Conservation (phyloP, 2,329 filamentous ascomycete species). For the Cladosporium sp. region DNA sequence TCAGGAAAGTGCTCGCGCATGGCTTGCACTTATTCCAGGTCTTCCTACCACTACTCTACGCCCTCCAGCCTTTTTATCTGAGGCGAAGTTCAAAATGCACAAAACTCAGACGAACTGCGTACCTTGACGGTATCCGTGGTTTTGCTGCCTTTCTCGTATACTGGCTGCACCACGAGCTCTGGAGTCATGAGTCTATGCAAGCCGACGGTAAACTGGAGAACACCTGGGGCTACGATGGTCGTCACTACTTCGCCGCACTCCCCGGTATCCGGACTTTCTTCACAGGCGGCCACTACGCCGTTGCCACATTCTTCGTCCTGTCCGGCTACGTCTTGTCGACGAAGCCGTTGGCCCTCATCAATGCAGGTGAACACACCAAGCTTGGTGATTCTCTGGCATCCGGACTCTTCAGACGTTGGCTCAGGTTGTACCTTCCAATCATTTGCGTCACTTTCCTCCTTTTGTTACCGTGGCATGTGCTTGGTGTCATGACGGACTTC, state of each 20-base stretch:
- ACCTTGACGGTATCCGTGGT: constrained; percentile 65
- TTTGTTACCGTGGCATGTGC: constrained; percentile 55
- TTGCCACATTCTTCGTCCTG: constrained; percentile 54
- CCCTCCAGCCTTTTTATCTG: background rate
- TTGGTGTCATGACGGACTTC: constrained; percentile 42
- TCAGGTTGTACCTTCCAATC: constrained; percentile 54
- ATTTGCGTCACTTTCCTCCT: constrained; percentile 57
- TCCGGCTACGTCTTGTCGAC: constrained; percentile 55
- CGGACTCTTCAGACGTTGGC: constrained; percentile 53
- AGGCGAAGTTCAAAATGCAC: background rate
- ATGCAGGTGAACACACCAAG: constrained; percentile 42
- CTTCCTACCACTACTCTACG: background rate
- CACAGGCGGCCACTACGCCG: constrained; percentile 61
- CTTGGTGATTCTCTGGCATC: constrained; percentile 49
- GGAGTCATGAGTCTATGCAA: constrained; percentile 51
- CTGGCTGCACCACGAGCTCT: constrained; percentile 59
- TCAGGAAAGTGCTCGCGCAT: background rate
- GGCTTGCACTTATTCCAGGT: background rate
- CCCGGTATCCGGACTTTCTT: constrained; percentile 62
- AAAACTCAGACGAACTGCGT: constrained; percentile 54
- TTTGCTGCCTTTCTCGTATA: constrained; percentile 69
- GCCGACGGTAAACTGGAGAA: constrained; percentile 52
- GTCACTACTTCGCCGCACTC: constrained; percentile 54
- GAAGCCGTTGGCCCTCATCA: constrained; percentile 47
- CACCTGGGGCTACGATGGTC: constrained; percentile 52